Percentiles rank a stretch among this genome's conserved stretches.
Conservation (phyloP, 78 protist species). For the Dictyostelium firmibasis region DNA sequence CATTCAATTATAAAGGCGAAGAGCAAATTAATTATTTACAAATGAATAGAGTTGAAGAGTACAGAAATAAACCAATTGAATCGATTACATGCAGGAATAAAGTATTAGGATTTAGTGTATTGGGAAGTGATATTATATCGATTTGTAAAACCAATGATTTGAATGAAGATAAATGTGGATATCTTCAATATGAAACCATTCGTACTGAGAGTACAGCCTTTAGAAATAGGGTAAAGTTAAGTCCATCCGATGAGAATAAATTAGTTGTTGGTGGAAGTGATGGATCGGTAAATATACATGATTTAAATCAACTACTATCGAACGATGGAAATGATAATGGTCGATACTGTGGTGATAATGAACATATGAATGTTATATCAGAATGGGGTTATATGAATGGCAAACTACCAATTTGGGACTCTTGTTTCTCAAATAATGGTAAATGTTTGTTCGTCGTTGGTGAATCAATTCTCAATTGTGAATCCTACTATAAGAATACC, state of each 20-base stretch:
- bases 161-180: neutral
- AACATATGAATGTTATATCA: neutral
- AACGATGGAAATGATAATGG: neutral
- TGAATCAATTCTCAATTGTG: neutral
- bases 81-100: neutral
- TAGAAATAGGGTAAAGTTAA: neutral
- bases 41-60: neutral
- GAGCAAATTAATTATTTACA: conserved; percentile 11
- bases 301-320: neutral
- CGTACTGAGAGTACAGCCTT: neutral
- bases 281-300: neutral
- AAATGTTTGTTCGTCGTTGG: neutral
- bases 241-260: neutral
- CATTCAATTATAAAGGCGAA: neutral
- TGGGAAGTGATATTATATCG: neutral
- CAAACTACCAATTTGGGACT: neutral
- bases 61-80: neutral
- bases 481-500: neutral
- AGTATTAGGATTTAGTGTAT: neutral
- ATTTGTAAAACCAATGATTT: neutral
- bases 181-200: neutral
- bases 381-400: neutral
- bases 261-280: neutral
- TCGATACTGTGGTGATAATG: neutral
- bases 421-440: neutral